A percentile compares a stretch with the other conserved stretches of the same genome.
Evolutionary conservation across 163 green algal genomes (phyloP).

Genomic region (Volvox carteri): DNA sequence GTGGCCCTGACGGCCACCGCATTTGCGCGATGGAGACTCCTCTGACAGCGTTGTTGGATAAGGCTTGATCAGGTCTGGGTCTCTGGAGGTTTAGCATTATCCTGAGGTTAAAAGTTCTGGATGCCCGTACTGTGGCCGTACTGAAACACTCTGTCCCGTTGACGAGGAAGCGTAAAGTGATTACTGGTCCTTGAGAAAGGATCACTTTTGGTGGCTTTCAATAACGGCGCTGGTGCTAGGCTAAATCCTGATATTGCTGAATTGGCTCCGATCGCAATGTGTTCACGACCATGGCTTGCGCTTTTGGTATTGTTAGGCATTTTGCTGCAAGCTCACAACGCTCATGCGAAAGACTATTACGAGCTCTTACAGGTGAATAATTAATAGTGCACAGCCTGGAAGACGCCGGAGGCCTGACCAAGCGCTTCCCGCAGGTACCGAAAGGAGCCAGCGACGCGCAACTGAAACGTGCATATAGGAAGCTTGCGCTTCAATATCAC

Average conservation of each 20-base stretch:
- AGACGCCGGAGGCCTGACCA: neutral
- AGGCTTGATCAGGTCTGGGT: too few species aligned
- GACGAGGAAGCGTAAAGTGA: neutral
- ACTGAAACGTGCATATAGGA: slow-evolving; percentile 97
- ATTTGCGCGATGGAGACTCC: too few species aligned
- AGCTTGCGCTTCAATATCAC: slow-evolving; percentile 98
- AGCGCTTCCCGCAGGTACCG: slow-evolving; percentile 63
- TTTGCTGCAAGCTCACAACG: neutral
- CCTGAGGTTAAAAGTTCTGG: neutral
- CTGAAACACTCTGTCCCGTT: slow-evolving; percentile 2
- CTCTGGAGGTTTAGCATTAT: too few species aligned
- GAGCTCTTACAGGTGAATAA: slow-evolving; percentile 79
- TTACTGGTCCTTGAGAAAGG: neutral
- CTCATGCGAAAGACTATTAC: slow-evolving; percentile 81
- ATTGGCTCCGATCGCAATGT: slow-evolving; percentile 11
- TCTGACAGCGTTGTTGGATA: too few species aligned
- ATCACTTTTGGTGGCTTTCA: neutral
- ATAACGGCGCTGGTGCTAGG: neutral
- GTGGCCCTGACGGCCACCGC: too few species aligned
- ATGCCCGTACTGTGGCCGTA: neutral
- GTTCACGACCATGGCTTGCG: slow-evolving; percentile 23
- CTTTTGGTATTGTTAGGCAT: slow-evolving; percentile 18
- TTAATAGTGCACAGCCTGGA: neutral
- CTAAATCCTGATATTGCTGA: neutral
- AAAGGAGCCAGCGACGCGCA: slow-evolving; percentile 85